Evolutionary conservation across 192 early-diverging fungal genomes (phyloP).

Genomic region (Phlyctochytrium bullatum): DNA sequence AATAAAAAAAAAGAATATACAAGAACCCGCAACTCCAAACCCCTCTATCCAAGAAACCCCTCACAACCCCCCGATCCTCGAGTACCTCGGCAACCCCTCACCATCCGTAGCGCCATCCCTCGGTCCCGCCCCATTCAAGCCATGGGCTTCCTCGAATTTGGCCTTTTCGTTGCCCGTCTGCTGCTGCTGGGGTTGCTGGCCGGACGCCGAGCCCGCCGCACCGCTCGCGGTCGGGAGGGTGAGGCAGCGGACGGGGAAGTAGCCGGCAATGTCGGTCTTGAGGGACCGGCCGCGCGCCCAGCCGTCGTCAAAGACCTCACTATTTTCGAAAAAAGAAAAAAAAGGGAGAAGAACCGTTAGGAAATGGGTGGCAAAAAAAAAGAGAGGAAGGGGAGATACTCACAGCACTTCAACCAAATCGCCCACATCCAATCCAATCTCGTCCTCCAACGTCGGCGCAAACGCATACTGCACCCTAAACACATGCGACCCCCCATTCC

Average conservation of each 20-base stretch:
- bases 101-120: background rate
- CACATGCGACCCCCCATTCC: background rate
- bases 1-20: too few species aligned
- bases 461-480: conserved; percentile 1
- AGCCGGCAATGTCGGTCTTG: background rate
- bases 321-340: background rate
- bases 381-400: background rate
- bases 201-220: background rate
- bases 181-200: background rate
- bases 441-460: background rate
- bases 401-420: background rate
- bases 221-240: background rate
- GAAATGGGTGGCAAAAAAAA: background rate
- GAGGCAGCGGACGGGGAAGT: background rate
- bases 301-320: background rate
- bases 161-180: background rate
- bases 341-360: too few species aligned
- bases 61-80: background rate
- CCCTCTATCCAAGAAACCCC: too few species aligned
- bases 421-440: background rate
- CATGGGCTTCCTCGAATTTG: conserved; percentile 2
- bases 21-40: too few species aligned
- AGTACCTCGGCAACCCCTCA: background rate
- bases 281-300: background rate
- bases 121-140: background rate